Evolutionary conservation across 305 asterid genomes (phyloP), one percentile per base, ranked within the genome.

Genomic region (Plantago coronopus): DNA sequence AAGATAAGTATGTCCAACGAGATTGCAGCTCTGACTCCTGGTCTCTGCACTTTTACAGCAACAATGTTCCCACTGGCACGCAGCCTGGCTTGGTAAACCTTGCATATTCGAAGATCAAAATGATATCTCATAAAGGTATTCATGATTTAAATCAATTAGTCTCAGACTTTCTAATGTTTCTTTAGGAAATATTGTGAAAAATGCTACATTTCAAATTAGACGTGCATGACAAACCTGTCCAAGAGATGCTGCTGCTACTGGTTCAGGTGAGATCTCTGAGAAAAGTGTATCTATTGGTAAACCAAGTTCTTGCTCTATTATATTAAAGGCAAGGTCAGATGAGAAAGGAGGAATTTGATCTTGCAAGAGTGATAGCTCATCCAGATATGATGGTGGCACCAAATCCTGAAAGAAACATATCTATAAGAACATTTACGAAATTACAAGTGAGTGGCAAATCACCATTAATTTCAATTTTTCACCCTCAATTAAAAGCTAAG

Each of bases 61-160:
- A 91, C 98, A 71, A 86, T 74, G 68, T 88, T 76, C 62, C 95
- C 87, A 54, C 71, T 83, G 64, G 82, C 54, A 18, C 85, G 91
- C 69, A 91, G 84, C 88, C 98, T 88, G 71, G 96, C 98, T 88
- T 88, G 86, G 77, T 91, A 91, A 54, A 91, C 97, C 98, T 91
- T 42, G 66, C 71, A 59, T 50, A 64, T 48, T 60, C n/a, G n/a
- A n/a, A n/a, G n/a, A n/a, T 60, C 42, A 74, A 40, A 53, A 23
- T 54, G 19, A 22, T 17, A 37, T 22, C 19, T 53, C 22, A 48
- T 8, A 31, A 54, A 62, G 3, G 43, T 38, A 2, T 58, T 17
- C 17, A 49, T 19, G 57, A 45, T 49, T 25, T 37, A 58, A 65
- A 61, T 55, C 45, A 65, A 18, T 62, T 50, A 55, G 46, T 62